Percentiles rank a stretch among this genome's conserved stretches.
phyloP scores from a whole-genome alignment of 441 rosid genomes.

The Populus hybrid region DNA sequence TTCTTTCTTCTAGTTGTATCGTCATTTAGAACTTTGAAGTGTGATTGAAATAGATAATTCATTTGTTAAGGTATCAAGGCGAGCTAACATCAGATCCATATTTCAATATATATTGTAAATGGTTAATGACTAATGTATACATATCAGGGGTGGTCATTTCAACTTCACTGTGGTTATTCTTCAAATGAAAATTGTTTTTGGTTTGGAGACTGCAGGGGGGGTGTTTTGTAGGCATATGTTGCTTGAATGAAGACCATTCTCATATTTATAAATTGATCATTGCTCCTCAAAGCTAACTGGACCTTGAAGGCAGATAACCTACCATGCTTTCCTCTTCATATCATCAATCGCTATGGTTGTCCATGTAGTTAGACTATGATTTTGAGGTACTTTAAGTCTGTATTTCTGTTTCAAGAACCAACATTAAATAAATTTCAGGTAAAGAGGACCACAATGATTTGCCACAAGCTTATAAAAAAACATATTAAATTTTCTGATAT shows the following conservation, averaged over 20 bases:
- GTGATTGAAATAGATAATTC: background rate
- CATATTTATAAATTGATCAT: background rate
- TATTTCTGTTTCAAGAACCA: too few species aligned
- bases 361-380: too few species aligned
- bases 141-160: background rate
- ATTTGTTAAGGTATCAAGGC: background rate
- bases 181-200: background rate
- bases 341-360: too few species aligned
- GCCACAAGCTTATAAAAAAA: too few species aligned
- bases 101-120: background rate
- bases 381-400: too few species aligned
- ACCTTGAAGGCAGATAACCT: too few species aligned
- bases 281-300: too few species aligned
- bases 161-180: background rate
- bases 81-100: background rate
- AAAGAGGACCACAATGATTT: too few species aligned
- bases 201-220: background rate
- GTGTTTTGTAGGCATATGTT: background rate
- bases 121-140: background rate
- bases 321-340: too few species aligned
- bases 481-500: too few species aligned
- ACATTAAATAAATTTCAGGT: too few species aligned
- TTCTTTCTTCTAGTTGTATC: background rate
- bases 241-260: background rate
- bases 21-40: background rate